Percentiles rank a stretch among this genome's conserved stretches.
Conservation (phyloP, 768 basidiomycete genomes). For the Phanerodontia chrysosporium region DNA sequence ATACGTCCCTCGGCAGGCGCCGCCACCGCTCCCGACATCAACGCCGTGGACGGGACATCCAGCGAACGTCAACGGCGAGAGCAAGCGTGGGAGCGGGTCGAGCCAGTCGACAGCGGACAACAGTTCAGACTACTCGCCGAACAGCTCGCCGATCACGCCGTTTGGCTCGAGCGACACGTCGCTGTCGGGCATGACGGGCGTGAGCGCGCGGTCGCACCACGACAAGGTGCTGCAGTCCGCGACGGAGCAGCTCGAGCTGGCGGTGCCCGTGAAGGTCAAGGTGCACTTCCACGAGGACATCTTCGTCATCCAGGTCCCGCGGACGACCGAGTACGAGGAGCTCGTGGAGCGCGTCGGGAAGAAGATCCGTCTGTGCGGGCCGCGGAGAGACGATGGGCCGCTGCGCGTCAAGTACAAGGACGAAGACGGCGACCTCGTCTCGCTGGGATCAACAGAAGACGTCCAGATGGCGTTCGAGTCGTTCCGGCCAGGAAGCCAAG, state of each 20-base stretch:
- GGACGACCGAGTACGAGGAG: constrained; percentile 73
- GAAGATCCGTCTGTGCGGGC: constrained; percentile 91
- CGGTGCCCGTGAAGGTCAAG: constrained; percentile 76
- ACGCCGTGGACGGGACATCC: constrained; percentile 45
- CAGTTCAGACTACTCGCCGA: constrained; percentile 82
- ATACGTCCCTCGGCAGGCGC: constrained; percentile 48
- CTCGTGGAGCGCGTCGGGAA: constrained; percentile 86
- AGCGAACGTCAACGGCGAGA: constrained; percentile 35
- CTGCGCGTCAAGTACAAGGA: constrained; percentile 86
- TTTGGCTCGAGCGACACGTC: constrained; percentile 89
- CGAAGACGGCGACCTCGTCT: constrained; percentile 90
- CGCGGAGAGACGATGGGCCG: constrained; percentile 72
- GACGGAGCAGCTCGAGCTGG: constrained; percentile 23
- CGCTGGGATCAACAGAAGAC: constrained; percentile 86
- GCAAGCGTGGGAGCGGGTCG: constrained; percentile 80
- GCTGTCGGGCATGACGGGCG: constrained; percentile 46
- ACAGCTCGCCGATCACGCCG: constrained; percentile 84
- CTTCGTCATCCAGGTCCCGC: constrained; percentile 88
- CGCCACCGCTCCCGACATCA: constrained; percentile 47
- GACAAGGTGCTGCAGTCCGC: constrained; percentile 30
- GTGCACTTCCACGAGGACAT: constrained; percentile 94
- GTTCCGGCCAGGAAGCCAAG: constrained; percentile 73
- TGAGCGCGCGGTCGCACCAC: constrained; percentile 51
- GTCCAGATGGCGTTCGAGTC: constrained; percentile 92
- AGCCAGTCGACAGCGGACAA: constrained; percentile 72